A percentile compares a stretch with the other conserved stretches of the same genome.
Conservation (phyloP, 2,329 filamentous ascomycete genomes). For the Cytospora leucostoma region DNA sequence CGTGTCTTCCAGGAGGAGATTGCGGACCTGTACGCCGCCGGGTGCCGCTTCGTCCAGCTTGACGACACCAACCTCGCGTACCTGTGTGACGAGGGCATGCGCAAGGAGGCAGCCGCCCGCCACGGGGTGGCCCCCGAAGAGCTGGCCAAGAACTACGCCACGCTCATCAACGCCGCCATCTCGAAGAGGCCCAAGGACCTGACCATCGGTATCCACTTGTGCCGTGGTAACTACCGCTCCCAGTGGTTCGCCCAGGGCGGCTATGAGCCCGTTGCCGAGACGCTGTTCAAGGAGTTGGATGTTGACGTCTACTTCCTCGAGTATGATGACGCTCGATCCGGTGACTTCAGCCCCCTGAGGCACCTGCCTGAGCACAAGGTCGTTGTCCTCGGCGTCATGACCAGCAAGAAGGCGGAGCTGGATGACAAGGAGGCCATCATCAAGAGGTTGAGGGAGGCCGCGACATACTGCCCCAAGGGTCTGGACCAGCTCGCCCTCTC, state of each 20-base stretch:
- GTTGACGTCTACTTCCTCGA: constrained; percentile 61
- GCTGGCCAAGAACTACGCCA: constrained; percentile 53
- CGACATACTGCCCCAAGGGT: constrained; percentile 50
- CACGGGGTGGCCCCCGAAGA: constrained; percentile 51
- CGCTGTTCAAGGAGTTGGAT: constrained; percentile 47
- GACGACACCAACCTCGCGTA: constrained; percentile 63
- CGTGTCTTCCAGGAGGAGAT: constrained; percentile 58
- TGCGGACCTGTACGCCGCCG: constrained; percentile 52
- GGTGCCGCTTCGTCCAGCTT: constrained; percentile 58
- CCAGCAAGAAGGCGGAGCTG: constrained; percentile 58
- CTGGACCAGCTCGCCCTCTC: constrained; percentile 57
- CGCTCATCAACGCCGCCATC: constrained; percentile 57
- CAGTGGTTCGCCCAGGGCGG: constrained; percentile 61
- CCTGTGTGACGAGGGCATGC: constrained; percentile 58
- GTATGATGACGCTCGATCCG: constrained; percentile 58
- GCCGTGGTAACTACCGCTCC: constrained; percentile 57
- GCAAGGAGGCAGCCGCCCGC: constrained; percentile 51
- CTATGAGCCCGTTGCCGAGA: constrained; percentile 52
- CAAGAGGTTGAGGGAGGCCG: constrained; percentile 46
- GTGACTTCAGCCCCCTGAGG: constrained; percentile 57
- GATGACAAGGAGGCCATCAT: constrained; percentile 47
- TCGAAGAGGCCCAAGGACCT: constrained; percentile 54
- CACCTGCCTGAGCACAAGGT: constrained; percentile 55
- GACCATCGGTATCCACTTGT: constrained; percentile 58
- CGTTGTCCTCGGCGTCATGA: constrained; percentile 58